These are phyloP conservation scores for Boletus subparvulus DNA, from an alignment of 768 basidiomycete genomes.

Conservation along the genomic window DNA sequence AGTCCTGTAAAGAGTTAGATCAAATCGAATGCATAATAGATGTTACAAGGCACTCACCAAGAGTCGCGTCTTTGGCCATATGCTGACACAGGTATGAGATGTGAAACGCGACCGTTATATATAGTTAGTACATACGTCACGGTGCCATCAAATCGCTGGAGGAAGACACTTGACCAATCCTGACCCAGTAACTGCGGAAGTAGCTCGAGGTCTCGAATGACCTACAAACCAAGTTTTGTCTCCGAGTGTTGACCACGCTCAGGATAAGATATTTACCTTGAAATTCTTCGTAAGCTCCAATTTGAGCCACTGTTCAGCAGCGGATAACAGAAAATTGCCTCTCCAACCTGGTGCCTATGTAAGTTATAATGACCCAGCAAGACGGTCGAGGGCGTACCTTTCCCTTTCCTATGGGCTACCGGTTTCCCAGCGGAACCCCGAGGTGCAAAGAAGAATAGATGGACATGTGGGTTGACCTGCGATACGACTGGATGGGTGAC, in stretches of 20 bases:
- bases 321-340: constrained; percentile 90
- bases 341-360: constrained; percentile 69
- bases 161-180: constrained; percentile 96
- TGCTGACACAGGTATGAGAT: constrained; percentile 44
- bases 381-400: constrained; percentile 47
- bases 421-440: constrained; percentile 88
- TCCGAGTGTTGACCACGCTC: neutral
- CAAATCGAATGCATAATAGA: neutral
- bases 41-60: constrained; percentile 45
- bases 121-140: constrained; percentile 65
- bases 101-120: constrained; percentile 14
- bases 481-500: constrained; percentile 93
- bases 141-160: constrained; percentile 88
- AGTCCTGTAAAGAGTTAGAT: constrained; percentile 52
- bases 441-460: constrained; percentile 93
- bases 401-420: constrained; percentile 91
- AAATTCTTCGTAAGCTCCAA: constrained; percentile 96
- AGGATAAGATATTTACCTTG: constrained; percentile 46
- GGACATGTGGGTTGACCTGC: constrained; percentile 90
- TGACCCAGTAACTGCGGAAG: constrained; percentile 90
- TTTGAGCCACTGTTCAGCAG: constrained; percentile 93
- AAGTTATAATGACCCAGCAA: neutral
- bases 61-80: constrained; percentile 82
- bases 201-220: constrained; percentile 95
- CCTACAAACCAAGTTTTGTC: constrained; percentile 33